A percentile compares a stretch with the other conserved stretches of the same genome.
phyloP scores from a whole-genome alignment of 1,139 yeast genomes.

The Sugiyamaella neomexicana region DNA sequence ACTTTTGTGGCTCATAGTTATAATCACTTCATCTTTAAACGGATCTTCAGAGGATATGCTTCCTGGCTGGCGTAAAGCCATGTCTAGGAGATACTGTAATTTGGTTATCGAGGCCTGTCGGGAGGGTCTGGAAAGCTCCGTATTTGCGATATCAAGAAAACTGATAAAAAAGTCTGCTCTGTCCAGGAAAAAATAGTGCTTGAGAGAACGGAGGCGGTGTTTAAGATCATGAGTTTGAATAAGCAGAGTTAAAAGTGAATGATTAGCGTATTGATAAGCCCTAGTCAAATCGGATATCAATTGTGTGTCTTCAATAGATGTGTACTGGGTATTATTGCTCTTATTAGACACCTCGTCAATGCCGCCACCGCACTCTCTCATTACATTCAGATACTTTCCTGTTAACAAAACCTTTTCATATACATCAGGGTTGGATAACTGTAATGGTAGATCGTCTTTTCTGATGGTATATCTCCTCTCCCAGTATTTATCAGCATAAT shows the following conservation, averaged over 20 bases:
- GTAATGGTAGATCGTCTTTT: conserved; percentile 72
- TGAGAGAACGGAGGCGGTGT: conserved; percentile 45
- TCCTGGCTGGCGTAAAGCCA: conserved; percentile 45
- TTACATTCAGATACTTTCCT: conserved; percentile 80
- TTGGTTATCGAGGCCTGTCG: conserved; percentile 43
- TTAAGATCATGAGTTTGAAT: conserved; percentile 61
- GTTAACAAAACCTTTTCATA: conserved; percentile 71
- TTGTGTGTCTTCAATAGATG: conserved; percentile 55
- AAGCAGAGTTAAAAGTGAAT: conserved; percentile 56
- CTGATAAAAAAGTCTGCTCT: conserved; percentile 51
- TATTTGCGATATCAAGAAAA: conserved; percentile 45
- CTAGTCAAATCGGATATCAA: conserved; percentile 58
- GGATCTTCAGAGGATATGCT: conserved; percentile 43
- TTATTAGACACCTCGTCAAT: no score
- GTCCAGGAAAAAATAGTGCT: conserved; percentile 58
- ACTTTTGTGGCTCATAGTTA: conserved; percentile 34
- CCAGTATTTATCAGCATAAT: conserved; percentile 74
- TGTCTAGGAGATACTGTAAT: conserved; percentile 44
- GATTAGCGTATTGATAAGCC: conserved; percentile 71
- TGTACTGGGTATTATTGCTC: conserved; percentile 28
- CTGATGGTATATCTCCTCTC: conserved; percentile 75
- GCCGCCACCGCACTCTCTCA: conserved; percentile 54
- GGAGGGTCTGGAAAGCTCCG: conserved; percentile 46
- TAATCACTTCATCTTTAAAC: conserved; percentile 42
- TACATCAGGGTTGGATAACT: conserved; percentile 54